phyloP scores from a whole-genome alignment of 805 yeast genomes.

The Ogataea parapolymorpha region DNA sequence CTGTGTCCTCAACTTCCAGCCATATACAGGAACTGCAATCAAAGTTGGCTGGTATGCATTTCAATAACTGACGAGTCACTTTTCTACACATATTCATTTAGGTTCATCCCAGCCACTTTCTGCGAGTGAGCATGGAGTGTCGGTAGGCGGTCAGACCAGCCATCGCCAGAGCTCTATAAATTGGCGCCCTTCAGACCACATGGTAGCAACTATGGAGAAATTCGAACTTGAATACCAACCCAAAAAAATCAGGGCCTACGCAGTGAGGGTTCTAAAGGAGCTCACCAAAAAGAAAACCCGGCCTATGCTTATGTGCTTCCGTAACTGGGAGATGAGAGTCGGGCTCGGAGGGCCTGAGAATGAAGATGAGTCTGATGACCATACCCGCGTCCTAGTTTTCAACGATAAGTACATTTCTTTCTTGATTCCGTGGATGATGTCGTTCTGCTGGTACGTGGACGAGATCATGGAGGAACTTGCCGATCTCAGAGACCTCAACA shows the following conservation, averaged over 20 bases:
- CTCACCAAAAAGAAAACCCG: conserved; percentile 24
- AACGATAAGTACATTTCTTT: conserved; percentile 18
- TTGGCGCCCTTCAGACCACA: background rate
- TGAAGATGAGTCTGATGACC: background rate
- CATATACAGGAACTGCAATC: conserved; percentile 33
- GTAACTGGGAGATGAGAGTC: conserved; percentile 18
- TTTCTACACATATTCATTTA: background rate
- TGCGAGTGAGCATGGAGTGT: background rate
- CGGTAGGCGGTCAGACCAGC: background rate
- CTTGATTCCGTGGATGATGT: conserved; percentile 12
- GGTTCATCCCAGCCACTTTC: too few relatives aligned
- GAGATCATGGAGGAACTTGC: conserved; percentile 13
- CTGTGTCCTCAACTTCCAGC: conserved; percentile 4
- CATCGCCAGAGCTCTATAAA: conserved; percentile 1
- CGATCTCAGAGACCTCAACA: conserved; percentile 17
- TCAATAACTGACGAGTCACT: conserved; percentile 13
- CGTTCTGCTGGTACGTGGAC: conserved; percentile 7
- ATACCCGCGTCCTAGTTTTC: conserved; percentile 6
- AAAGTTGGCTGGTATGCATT: conserved; percentile 24
- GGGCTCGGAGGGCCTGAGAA: background rate
- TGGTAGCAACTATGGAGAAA: background rate
- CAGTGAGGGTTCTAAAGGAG: conserved; percentile 18
- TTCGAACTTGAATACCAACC: background rate
- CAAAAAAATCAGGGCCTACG: conserved; percentile 15
- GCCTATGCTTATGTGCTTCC: conserved; percentile 18